A percentile compares a stretch with the other conserved stretches of the same genome.
phyloP scores from a whole-genome alignment of 2,329 filamentous ascomycete genomes.

The Epichloe gansuensis region DNA sequence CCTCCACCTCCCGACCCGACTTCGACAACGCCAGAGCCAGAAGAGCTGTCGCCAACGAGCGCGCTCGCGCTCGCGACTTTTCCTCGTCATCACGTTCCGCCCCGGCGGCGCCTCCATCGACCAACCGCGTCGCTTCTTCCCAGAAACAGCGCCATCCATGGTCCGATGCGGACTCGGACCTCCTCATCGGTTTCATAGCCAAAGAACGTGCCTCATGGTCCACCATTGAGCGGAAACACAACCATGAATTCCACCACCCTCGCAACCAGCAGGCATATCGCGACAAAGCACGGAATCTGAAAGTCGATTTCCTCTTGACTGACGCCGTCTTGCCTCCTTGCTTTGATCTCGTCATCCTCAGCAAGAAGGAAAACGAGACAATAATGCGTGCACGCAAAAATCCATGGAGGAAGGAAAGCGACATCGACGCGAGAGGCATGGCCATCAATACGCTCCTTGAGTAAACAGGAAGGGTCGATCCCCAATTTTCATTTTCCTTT shows the following conservation, averaged over 20 bases:
- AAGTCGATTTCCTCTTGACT: constrained; percentile 36
- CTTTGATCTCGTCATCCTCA: constrained; percentile 38
- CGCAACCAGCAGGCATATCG: constrained; percentile 45
- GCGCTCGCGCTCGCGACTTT: background rate
- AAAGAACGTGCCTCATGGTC: constrained; percentile 18
- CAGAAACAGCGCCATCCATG: constrained; percentile 24
- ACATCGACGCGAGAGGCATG: constrained; percentile 28
- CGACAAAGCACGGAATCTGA: constrained; percentile 46
- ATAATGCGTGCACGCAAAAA: constrained; percentile 34
- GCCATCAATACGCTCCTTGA: constrained; percentile 25
- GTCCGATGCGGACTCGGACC: constrained; percentile 28
- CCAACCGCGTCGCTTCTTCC: background rate
- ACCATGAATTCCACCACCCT: constrained; percentile 25
- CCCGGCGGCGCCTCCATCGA: background rate
- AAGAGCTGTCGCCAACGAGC: background rate
- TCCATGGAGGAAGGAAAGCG: constrained; percentile 33
- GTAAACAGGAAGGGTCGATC: background rate
- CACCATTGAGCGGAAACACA: constrained; percentile 19
- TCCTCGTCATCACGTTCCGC: background rate
- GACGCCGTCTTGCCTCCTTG: constrained; percentile 32
- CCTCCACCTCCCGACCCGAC: background rate
- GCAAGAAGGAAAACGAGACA: constrained; percentile 34
- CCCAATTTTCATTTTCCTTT: background rate
- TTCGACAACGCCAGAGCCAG: background rate
- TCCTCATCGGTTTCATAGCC: constrained; percentile 31